These are phyloP conservation scores for Basipetospora chlamydospora DNA, from an alignment of 2,329 filamentous ascomycete species.

Conservation along the genomic window DNA sequence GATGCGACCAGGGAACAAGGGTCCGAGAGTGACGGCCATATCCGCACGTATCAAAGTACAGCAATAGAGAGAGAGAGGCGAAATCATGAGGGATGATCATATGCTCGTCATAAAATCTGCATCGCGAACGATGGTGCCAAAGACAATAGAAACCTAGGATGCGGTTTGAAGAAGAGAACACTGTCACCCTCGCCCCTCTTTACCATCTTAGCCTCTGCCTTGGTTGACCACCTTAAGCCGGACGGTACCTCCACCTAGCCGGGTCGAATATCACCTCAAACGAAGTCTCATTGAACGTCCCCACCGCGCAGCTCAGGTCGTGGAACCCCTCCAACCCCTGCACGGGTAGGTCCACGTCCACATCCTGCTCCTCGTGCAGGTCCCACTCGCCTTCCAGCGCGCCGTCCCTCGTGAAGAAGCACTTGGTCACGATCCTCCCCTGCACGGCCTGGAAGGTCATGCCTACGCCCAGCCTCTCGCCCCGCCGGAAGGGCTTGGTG, in stretches of 20 bases:
- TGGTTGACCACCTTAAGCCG: too few relatives aligned
- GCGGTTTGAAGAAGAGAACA: too few relatives aligned
- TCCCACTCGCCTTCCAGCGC: slow-evolving; percentile 48
- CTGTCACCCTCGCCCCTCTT: neutral
- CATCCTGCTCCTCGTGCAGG: slow-evolving; percentile 60
- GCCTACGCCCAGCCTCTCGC: slow-evolving; percentile 57
- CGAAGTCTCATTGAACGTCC: slow-evolving; percentile 51
- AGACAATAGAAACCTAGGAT: too few relatives aligned
- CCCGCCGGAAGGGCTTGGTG: slow-evolving; percentile 44
- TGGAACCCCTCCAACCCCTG: slow-evolving; percentile 55
- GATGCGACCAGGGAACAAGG: too few relatives aligned
- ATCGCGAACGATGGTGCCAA: too few relatives aligned
- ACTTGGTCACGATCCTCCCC: slow-evolving; percentile 31
- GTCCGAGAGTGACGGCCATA: too few relatives aligned
- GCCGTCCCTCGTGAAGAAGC: slow-evolving; percentile 62
- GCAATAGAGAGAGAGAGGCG: too few relatives aligned
- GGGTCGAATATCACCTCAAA: slow-evolving; percentile 54
- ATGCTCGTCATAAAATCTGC: too few relatives aligned
- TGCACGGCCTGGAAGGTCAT: slow-evolving; percentile 40
- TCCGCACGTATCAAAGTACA: too few relatives aligned
- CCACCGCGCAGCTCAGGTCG: slow-evolving; percentile 57
- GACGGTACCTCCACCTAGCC: slow-evolving; percentile 39
- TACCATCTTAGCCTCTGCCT: neutral
- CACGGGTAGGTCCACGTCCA: slow-evolving; percentile 43
- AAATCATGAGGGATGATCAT: too few relatives aligned